These are phyloP conservation scores for Fraxinus nigra DNA, from an alignment of 305 asterid species.

Conservation along the genomic window DNA sequence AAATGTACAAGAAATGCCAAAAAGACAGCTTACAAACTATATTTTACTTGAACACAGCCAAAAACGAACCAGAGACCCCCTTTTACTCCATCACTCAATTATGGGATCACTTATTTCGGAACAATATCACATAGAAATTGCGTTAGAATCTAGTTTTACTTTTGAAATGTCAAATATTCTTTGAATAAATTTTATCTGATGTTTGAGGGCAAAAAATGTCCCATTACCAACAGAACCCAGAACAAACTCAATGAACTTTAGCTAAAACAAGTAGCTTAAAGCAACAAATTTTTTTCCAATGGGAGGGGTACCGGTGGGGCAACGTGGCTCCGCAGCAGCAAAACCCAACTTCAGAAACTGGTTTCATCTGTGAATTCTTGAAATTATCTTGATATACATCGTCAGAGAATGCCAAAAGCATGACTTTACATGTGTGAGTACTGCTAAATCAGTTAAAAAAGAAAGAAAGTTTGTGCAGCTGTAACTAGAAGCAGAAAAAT, in stretches of 20 bases:
- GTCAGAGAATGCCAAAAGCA: conserved; percentile 56
- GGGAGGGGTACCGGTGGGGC: not conserved
- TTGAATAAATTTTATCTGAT: not conserved
- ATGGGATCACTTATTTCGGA: conserved; percentile 28
- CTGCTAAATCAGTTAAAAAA: conserved; percentile 54
- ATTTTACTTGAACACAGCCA: conserved; percentile 33
- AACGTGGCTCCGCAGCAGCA: conserved; percentile 12
- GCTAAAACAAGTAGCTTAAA: conserved; percentile 23
- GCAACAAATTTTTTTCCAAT: not conserved
- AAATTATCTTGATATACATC: conserved; percentile 27
- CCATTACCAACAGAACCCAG: not conserved
- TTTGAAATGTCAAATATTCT: not conserved
- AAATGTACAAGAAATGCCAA: not conserved
- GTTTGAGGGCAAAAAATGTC: not conserved
- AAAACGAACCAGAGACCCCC: conserved; percentile 30
- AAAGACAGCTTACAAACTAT: conserved; percentile 39
- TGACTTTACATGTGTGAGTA: conserved; percentile 50
- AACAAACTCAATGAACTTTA: not conserved
- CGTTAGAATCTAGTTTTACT: not conserved
- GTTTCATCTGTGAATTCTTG: conserved; percentile 25
- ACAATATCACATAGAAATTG: conserved; percentile 6
- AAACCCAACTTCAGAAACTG: conserved; percentile 28
- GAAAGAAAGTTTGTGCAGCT: conserved; percentile 26
- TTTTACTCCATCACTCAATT: conserved; percentile 49
- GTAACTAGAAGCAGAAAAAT: conserved; percentile 26